Percentiles rank a stretch among this genome's conserved stretches.
Conservation (phyloP, 257 asterid genomes). For the Pogostemon cablin region DNA sequence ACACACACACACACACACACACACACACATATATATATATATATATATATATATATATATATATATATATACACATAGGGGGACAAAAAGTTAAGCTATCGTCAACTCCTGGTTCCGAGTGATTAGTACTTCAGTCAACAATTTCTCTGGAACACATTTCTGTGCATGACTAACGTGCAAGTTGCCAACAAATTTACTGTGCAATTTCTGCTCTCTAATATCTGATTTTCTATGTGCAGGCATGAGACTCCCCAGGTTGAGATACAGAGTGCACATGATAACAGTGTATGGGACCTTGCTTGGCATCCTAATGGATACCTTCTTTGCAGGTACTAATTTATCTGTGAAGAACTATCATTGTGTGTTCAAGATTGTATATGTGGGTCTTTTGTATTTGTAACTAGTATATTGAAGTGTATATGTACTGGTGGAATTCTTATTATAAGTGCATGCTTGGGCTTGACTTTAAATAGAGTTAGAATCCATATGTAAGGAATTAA, state of each 20-base stretch:
- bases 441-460: not conserved
- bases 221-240: constrained; percentile 52
- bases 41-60: too few relatives aligned
- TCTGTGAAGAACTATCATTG: constrained; percentile 5
- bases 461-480: too few relatives aligned
- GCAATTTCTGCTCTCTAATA: constrained; percentile 31
- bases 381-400: too few relatives aligned
- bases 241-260: constrained; percentile 96
- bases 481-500: too few relatives aligned
- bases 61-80: too few relatives aligned
- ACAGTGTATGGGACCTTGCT: constrained; percentile 96
- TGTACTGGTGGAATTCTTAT: not conserved
- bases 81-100: not conserved
- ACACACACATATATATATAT: too few relatives aligned
- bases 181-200: constrained; percentile 15
- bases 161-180: constrained; percentile 12
- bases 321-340: constrained; percentile 75
- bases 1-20: too few relatives aligned
- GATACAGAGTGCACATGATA: constrained; percentile 90
- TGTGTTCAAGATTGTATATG: not conserved
- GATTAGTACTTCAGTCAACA: constrained; percentile 21
- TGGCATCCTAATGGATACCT: constrained; percentile 99
- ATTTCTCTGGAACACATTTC: not conserved
- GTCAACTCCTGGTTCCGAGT: constrained; percentile 5
- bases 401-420: not conserved